These are phyloP conservation scores for Hyphodiscus hymeniophilus DNA, from an alignment of 495 filamentous ascomycete species.

Conservation along the genomic window DNA sequence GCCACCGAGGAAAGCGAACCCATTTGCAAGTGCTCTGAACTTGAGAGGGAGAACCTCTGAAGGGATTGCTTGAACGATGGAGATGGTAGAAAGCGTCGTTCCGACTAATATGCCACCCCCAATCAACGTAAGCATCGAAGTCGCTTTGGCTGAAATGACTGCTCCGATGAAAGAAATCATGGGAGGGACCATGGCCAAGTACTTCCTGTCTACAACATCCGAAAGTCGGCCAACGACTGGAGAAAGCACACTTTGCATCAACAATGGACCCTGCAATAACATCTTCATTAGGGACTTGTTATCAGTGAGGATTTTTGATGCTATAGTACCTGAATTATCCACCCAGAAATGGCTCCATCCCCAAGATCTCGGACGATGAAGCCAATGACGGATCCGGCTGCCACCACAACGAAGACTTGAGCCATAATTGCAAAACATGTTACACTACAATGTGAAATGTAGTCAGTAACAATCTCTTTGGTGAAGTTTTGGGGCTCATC, in stretches of 20 bases:
- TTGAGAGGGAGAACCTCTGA: slow-evolving; percentile 47
- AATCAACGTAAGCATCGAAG: slow-evolving; percentile 43
- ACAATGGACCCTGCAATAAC: slow-evolving; percentile 33
- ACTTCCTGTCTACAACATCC: slow-evolving; percentile 46
- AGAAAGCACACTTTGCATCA: slow-evolving; percentile 46
- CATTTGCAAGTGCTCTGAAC: slow-evolving; percentile 44
- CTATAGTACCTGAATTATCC: slow-evolving; percentile 43
- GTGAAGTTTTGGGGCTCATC: background rate
- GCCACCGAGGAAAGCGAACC: slow-evolving; percentile 39
- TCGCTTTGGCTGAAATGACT: slow-evolving; percentile 44
- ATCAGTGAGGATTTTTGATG: background rate
- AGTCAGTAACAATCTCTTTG: background rate
- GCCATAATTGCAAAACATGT: slow-evolving; percentile 30
- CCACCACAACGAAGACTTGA: slow-evolving; percentile 47
- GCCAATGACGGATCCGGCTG: slow-evolving; percentile 45
- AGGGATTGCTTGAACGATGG: slow-evolving; percentile 46
- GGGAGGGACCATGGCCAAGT: slow-evolving; percentile 38
- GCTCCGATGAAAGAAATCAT: slow-evolving; percentile 44
- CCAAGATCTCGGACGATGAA: slow-evolving; percentile 47
- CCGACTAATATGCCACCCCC: slow-evolving; percentile 48
- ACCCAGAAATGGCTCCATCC: slow-evolving; percentile 38
- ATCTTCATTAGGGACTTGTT: background rate
- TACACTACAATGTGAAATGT: slow-evolving; percentile 3
- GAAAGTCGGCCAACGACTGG: slow-evolving; percentile 46
- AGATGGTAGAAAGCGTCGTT: slow-evolving; percentile 40